Percentiles rank a stretch among this genome's conserved stretches.
Conservation (phyloP, 495 filamentous ascomycete species). For the Aspergillus baeticus region DNA sequence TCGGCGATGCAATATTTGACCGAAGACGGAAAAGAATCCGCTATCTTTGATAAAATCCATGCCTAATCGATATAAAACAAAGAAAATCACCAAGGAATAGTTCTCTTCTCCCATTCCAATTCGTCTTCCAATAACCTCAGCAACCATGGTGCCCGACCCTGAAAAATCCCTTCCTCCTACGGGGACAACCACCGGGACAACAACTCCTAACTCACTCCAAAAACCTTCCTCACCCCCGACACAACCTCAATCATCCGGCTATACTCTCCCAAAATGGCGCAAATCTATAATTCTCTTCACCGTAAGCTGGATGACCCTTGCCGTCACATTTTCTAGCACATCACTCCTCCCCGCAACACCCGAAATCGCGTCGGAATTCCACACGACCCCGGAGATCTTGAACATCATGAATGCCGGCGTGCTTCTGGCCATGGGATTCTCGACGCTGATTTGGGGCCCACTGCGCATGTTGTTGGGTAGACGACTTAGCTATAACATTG, state of each 20-base stretch:
- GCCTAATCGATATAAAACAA: too few relatives aligned
- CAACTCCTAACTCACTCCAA: neutral
- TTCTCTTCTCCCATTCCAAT: too few relatives aligned
- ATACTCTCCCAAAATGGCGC: conserved; percentile 35
- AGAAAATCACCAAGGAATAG: too few relatives aligned
- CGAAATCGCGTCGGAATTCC: conserved; percentile 41
- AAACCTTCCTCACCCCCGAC: neutral
- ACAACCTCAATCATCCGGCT: conserved; percentile 13
- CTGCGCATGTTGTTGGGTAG: conserved; percentile 39
- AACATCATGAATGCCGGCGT: conserved; percentile 50
- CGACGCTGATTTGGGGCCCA: conserved; percentile 53
- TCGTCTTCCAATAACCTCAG: too few relatives aligned
- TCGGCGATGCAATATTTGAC: too few relatives aligned
- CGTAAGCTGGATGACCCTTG: conserved; percentile 44
- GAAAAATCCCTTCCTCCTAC: too few relatives aligned
- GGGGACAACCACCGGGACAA: too few relatives aligned
- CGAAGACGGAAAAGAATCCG: too few relatives aligned
- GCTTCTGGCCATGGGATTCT: conserved; percentile 56
- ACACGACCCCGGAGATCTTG: conserved; percentile 36
- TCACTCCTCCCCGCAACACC: conserved; percentile 42
- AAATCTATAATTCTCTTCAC: conserved; percentile 45
- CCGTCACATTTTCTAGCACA: conserved; percentile 44
- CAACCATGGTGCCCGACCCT: too few relatives aligned
- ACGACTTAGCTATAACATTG: conserved; percentile 33
- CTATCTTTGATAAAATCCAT: too few relatives aligned